A percentile compares a stretch with the other conserved stretches of the same genome.
Evolutionary conservation across 139 green algal genomes (phyloP).

Genomic region (Trebouxia sp.): DNA sequence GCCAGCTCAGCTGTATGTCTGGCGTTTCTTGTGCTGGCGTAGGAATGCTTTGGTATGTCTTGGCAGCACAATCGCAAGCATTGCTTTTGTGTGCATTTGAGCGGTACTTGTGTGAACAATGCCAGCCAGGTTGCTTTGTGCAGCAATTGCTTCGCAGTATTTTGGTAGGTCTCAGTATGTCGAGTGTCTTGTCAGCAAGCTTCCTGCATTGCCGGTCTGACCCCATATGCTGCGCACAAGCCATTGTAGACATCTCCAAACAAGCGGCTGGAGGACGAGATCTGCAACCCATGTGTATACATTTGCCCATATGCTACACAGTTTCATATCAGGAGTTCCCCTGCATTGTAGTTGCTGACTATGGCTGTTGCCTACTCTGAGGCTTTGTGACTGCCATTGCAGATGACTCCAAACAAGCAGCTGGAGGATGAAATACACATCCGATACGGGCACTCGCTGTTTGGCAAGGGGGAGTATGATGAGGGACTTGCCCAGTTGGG

Average conservation of each 20-base stretch:
- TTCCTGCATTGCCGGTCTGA: background rate
- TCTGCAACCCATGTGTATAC: slow-evolving; percentile 66
- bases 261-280: slow-evolving; percentile 49
- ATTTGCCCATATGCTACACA: slow-evolving; percentile 16
- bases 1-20: too few species aligned
- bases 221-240: background rate
- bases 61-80: too few species aligned
- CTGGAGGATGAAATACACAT: slow-evolving; percentile 65
- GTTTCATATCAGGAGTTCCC: background rate
- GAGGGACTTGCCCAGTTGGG: slow-evolving; percentile 78
- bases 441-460: slow-evolving; percentile 72
- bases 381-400: background rate
- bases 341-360: background rate
- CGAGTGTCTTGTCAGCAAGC: background rate
- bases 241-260: slow-evolving; percentile 10
- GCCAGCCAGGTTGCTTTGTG: too few species aligned
- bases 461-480: slow-evolving; percentile 67
- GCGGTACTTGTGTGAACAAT: too few species aligned
- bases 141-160: too few species aligned
- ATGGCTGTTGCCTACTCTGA: background rate
- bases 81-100: too few species aligned
- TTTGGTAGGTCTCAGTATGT: too few species aligned
- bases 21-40: too few species aligned
- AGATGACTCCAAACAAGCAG: slow-evolving; percentile 20
- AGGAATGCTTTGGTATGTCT: too few species aligned